These are phyloP conservation scores for Filobasidium wieringae DNA, from an alignment of 768 basidiomycete genomes.

Conservation along the genomic window DNA sequence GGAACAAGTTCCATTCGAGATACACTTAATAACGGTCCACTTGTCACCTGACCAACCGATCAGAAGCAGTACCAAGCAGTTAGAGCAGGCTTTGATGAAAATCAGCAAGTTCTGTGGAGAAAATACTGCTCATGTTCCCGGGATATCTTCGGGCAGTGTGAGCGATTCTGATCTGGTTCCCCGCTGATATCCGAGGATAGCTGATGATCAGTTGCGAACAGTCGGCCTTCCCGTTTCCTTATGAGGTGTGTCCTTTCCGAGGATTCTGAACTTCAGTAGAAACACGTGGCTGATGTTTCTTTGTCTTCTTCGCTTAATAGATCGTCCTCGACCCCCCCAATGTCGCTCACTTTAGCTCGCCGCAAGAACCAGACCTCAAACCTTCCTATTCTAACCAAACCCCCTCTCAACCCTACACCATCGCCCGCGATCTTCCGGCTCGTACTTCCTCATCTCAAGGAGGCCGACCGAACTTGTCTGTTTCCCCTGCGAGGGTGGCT, in stretches of 20 bases:
- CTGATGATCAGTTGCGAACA: neutral
- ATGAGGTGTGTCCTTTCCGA: neutral
- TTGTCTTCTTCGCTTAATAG: neutral
- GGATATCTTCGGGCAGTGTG: neutral
- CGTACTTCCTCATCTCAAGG: neutral
- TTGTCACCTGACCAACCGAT: neutral
- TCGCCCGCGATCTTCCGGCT: neutral
- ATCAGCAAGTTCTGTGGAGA: conserved; percentile 1
- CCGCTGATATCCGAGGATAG: neutral
- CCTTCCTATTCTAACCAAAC: neutral
- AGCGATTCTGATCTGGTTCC: neutral
- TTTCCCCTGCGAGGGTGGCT: neutral
- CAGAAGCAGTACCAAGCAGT: neutral
- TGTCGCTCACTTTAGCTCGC: neutral
- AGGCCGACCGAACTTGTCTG: neutral
- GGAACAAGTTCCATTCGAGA: conserved; percentile 4
- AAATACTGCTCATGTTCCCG: neutral
- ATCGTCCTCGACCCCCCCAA: conserved; percentile 4
- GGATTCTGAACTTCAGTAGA: neutral
- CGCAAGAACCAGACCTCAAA: neutral
- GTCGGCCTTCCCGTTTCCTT: conserved; percentile 1
- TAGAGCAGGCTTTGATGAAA: neutral
- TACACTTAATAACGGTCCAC: neutral
- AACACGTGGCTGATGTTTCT: neutral
- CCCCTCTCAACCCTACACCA: neutral